Percentiles rank a stretch among this genome's conserved stretches.
Conservation (phyloP, 495 filamentous ascomycete genomes). For the Rhizodiscina lignyota region DNA sequence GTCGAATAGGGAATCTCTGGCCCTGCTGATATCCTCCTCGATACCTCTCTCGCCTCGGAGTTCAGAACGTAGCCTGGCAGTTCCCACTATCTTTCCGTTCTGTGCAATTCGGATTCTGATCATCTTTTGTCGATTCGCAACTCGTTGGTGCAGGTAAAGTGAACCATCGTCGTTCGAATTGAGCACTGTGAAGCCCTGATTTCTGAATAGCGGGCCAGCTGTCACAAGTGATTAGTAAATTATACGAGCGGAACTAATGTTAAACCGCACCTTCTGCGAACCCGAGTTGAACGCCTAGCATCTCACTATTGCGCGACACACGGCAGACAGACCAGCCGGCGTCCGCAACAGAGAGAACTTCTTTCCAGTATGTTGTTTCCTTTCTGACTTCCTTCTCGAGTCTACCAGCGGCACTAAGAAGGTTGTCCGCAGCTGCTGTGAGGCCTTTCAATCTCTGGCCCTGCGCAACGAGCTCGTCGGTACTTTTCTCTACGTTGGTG, state of each 20-base stretch:
- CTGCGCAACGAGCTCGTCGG: slow-evolving; percentile 43
- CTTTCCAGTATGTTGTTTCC: slow-evolving; percentile 78
- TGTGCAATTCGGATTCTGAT: slow-evolving; percentile 44
- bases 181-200: slow-evolving; percentile 62
- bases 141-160: slow-evolving; percentile 55
- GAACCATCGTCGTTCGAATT: slow-evolving; percentile 56
- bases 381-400: slow-evolving; percentile 58
- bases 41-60: slow-evolving; percentile 20
- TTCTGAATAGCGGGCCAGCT: slow-evolving; percentile 59
- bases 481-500: slow-evolving; percentile 32
- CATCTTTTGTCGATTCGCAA: slow-evolving; percentile 36
- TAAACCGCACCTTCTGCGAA: slow-evolving; percentile 49
- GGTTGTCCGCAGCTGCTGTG: slow-evolving; percentile 52
- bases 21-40: slow-evolving; percentile 57
- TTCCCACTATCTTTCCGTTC: slow-evolving; percentile 31
- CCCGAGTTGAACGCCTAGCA: slow-evolving; percentile 73
- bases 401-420: slow-evolving; percentile 54
- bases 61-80: slow-evolving; percentile 25
- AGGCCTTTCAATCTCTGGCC: slow-evolving; percentile 68
- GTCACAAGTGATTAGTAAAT: slow-evolving; percentile 12
- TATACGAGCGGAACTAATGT: no score
- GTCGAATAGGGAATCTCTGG: slow-evolving; percentile 75
- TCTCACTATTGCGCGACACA: slow-evolving; percentile 52
- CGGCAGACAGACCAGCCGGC: slow-evolving; percentile 71
- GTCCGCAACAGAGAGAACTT: slow-evolving; percentile 62